These are phyloP conservation scores for Punica granatum DNA, from an alignment of 345 rosid species.

Conservation along the genomic window DNA sequence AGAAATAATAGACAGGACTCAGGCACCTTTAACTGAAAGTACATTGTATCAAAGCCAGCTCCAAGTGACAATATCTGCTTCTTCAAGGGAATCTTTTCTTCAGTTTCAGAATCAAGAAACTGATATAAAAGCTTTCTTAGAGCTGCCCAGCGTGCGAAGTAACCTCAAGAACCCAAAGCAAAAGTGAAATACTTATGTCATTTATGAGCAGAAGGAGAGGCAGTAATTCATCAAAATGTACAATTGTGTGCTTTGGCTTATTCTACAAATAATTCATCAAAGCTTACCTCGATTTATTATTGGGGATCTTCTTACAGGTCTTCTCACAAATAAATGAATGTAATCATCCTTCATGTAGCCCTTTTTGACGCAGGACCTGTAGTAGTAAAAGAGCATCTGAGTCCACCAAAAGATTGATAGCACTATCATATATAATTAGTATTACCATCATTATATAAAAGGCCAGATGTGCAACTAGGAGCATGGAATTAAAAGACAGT, in stretches of 20 bases:
- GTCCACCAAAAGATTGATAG: neutral
- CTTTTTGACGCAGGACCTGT: constrained; percentile 80
- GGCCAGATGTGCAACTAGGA: no score
- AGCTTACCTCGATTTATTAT: constrained; percentile 80
- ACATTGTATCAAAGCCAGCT: constrained; percentile 91
- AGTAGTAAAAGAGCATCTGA: neutral
- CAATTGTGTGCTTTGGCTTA: neutral
- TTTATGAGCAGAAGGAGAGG: neutral
- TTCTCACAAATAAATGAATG: constrained; percentile 71
- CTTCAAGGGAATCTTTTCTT: constrained; percentile 19
- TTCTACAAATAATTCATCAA: neutral
- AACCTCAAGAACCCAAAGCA: constrained; percentile 33
- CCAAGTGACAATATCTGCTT: constrained; percentile 93
- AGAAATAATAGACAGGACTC: constrained; percentile 4
- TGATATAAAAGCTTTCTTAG: constrained; percentile 68
- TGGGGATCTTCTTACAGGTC: constrained; percentile 87
- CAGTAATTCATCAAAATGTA: neutral
- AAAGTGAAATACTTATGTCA: neutral
- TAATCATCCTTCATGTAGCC: constrained; percentile 95
- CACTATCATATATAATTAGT: neutral
- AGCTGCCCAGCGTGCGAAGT: constrained; percentile 97
- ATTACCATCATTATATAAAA: no score
- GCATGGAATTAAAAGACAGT: no score
- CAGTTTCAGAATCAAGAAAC: constrained; percentile 53
- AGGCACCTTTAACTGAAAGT: constrained; percentile 76